These are phyloP conservation scores for Terana coerulea DNA, from an alignment of 768 basidiomycete species.

Conservation along the genomic window DNA sequence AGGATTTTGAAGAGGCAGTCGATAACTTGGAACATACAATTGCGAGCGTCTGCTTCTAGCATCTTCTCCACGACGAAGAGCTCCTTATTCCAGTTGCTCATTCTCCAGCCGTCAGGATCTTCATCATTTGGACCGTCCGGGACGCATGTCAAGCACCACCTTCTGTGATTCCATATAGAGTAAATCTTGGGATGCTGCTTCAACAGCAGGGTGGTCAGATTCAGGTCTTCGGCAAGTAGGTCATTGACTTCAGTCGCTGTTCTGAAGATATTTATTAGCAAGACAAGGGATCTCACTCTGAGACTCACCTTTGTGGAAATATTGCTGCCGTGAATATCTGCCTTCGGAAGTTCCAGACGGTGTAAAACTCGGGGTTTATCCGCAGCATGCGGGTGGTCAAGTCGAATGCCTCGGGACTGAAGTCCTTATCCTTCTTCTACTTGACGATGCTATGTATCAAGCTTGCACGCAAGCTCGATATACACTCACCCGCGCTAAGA, in stretches of 20 bases:
- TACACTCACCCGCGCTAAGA: constrained; percentile 55
- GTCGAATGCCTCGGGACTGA: constrained; percentile 70
- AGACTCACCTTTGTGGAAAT: constrained; percentile 59
- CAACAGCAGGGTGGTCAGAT: constrained; percentile 76
- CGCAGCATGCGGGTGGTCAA: constrained; percentile 74
- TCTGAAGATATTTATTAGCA: constrained; percentile 34
- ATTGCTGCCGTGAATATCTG: constrained; percentile 70
- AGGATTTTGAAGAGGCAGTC: background rate
- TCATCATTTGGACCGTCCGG: constrained; percentile 65
- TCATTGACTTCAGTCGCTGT: constrained; percentile 57
- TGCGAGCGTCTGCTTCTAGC: constrained; percentile 86
- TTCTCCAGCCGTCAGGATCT: constrained; percentile 65
- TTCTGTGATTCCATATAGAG: constrained; percentile 97
- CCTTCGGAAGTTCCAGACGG: constrained; percentile 92
- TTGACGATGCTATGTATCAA: background rate
- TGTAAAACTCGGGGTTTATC: constrained; percentile 93
- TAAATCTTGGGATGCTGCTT: constrained; percentile 92
- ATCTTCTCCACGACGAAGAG: constrained; percentile 87
- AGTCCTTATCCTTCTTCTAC: constrained; percentile 71
- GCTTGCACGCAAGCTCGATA: background rate
- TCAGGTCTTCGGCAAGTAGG: constrained; percentile 67
- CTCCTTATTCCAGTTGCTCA: constrained; percentile 80
- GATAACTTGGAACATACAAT: constrained; percentile 57
- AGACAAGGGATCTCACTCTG: no score
- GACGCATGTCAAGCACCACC: constrained; percentile 90